Evolutionary conservation across 2,329 filamentous ascomycete genomes (phyloP).

Genomic region (Pestalotiopsis sp.): DNA sequence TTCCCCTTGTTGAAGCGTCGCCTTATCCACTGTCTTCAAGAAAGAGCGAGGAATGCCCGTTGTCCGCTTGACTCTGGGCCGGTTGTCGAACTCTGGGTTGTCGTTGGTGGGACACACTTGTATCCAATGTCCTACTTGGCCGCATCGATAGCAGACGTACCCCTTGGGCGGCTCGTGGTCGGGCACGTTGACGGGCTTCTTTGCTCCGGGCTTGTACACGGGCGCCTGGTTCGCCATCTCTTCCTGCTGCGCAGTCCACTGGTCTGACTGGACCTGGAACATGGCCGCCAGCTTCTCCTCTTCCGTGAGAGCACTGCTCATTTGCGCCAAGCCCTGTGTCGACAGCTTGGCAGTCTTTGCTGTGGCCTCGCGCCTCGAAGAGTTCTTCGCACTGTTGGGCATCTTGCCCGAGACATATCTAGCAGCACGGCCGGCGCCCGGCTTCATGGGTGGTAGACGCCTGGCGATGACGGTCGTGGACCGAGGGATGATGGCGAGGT

Average conservation of each 20-base stretch:
- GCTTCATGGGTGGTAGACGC: conserved; percentile 80
- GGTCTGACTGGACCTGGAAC: conserved; percentile 85
- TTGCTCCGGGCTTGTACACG: conserved; percentile 62
- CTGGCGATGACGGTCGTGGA: conserved; percentile 92
- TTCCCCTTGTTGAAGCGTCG: conserved; percentile 73
- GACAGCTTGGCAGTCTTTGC: conserved; percentile 63
- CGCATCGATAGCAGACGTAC: conserved; percentile 95
- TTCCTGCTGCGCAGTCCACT: conserved; percentile 92
- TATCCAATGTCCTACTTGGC: conserved; percentile 99
- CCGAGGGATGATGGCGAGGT: conserved; percentile 94
- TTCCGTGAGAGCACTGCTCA: conserved; percentile 83
- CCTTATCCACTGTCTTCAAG: conserved; percentile 93
- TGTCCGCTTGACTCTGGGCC: conserved; percentile 90
- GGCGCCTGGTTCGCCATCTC: conserved; percentile 81
- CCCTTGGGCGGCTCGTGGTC: conserved; percentile 91
- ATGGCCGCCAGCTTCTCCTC: conserved; percentile 93
- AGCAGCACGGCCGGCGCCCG: conserved; percentile 86
- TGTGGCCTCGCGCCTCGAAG: conserved; percentile 65
- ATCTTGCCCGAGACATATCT: conserved; percentile 97
- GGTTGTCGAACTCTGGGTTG: conserved; percentile 92
- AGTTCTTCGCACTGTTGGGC: conserved; percentile 84
- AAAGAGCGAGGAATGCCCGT: conserved; percentile 97
- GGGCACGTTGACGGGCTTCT: conserved; percentile 76
- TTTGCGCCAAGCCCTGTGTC: conserved; percentile 62
- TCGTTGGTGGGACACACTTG: conserved; percentile 98